Conservation (phyloP, 441 rosid genomes). For the Gossypium davidsonii region DNA sequence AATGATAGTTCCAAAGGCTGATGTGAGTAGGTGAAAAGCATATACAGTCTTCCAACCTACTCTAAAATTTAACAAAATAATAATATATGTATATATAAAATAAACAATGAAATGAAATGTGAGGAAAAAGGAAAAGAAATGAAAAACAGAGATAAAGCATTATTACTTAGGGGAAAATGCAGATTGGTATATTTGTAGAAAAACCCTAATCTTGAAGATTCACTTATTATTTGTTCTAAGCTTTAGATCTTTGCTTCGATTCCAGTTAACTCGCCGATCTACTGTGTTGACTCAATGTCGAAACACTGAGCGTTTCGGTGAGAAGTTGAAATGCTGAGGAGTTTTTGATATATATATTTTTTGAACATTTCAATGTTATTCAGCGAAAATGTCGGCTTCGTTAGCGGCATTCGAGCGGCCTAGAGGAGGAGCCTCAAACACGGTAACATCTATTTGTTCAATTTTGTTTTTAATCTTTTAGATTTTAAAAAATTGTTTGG, state of each 20-base stretch:
- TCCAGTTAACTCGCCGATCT: conserved; percentile 21
- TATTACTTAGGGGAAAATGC: background rate
- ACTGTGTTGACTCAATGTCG: conserved; percentile 26
- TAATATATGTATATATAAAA: background rate
- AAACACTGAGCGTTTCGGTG: conserved; percentile 16
- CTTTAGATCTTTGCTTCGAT: conserved; percentile 31
- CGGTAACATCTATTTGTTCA: conserved; percentile 40
- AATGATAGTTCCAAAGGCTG: background rate
- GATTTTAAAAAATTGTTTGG: conserved; percentile 9
- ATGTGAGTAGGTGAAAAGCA: conserved; percentile 3
- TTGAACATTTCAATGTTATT: conserved; percentile 32
- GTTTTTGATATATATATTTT: background rate
- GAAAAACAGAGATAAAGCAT: background rate
- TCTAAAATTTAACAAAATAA: background rate
- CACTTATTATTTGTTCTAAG: conserved; percentile 4
- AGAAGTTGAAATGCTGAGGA: conserved; percentile 26
- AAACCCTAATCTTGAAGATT: conserved; percentile 11
- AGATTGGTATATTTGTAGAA: background rate
- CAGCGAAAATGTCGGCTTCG: conserved; percentile 67
- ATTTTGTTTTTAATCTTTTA: conserved; percentile 1
- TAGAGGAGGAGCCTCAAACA: conserved; percentile 58
- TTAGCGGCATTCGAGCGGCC: conserved; percentile 87
- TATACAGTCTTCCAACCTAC: background rate
- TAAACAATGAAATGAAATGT: background rate
- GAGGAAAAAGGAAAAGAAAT: background rate